Conservation (phyloP, 768 basidiomycete genomes). For the Boletus vinaceobasis region DNA sequence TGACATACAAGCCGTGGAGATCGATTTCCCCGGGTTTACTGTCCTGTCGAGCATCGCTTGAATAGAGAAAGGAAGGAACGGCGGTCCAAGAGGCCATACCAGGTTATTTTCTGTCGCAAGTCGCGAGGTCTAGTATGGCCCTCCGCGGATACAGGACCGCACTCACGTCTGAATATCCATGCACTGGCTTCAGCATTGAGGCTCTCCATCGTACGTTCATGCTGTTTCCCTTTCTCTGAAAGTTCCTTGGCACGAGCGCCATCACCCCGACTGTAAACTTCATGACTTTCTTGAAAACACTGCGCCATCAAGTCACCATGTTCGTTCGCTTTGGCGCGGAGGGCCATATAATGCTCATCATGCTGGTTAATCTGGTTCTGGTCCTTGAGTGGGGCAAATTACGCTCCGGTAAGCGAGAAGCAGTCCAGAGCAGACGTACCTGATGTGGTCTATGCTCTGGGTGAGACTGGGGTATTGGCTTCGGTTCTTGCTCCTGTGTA, state of each 20-base stretch:
- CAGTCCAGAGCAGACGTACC: conserved; percentile 6
- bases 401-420: neutral
- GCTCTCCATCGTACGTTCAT: conserved; percentile 72
- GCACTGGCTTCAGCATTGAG: conserved; percentile 79
- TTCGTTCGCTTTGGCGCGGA: conserved; percentile 72
- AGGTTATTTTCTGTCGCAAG: conserved; percentile 65
- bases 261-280: conserved; percentile 70
- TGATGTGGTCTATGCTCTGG: conserved; percentile 16
- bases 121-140: neutral
- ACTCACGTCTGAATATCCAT: conserved; percentile 77
- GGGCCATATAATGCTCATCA: conserved; percentile 62
- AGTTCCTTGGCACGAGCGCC: conserved; percentile 80
- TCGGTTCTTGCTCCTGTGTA: conserved; percentile 14
- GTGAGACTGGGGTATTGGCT: conserved; percentile 16
- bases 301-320: conserved; percentile 79
- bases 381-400: conserved; percentile 36
- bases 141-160: neutral
- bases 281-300: conserved; percentile 67
- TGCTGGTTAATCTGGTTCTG: conserved; percentile 62
- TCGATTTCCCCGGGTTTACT: conserved; percentile 76
- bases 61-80: neutral
- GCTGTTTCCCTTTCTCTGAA: conserved; percentile 74
- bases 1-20: conserved; percentile 90
- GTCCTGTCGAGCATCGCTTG: conserved; percentile 39
- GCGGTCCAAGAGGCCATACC: conserved; percentile 31